phyloP scores from a whole-genome alignment of 345 rosid genomes.

The Carallia brachiata region DNA sequence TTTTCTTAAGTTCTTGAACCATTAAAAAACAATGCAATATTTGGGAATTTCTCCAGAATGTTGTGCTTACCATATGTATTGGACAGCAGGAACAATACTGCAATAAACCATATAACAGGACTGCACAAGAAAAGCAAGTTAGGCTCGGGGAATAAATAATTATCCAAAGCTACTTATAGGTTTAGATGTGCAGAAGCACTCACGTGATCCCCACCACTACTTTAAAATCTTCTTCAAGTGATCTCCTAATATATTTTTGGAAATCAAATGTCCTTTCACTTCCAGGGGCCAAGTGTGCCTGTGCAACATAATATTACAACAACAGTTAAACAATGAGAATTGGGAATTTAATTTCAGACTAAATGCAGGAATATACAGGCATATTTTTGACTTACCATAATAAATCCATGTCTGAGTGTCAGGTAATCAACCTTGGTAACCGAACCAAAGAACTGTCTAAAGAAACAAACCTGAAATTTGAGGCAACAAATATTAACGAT shows the following conservation, averaged over 20 bases:
- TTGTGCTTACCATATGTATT: slow-evolving; percentile 67
- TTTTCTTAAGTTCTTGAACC: background rate
- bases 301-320: slow-evolving; percentile 9
- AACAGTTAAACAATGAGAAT: background rate
- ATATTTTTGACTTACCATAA: slow-evolving; percentile 41
- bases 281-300: slow-evolving; percentile 90
- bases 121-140: slow-evolving; percentile 40
- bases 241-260: slow-evolving; percentile 73
- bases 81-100: slow-evolving; percentile 62
- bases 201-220: slow-evolving; percentile 90
- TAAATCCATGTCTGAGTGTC: slow-evolving; percentile 88
- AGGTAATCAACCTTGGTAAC: slow-evolving; percentile 85
- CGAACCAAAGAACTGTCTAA: slow-evolving; percentile 86
- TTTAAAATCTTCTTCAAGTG: slow-evolving; percentile 84
- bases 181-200: background rate
- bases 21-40: background rate
- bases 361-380: too few species aligned
- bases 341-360: background rate
- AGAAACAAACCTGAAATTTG: slow-evolving; percentile 67
- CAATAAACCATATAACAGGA: slow-evolving; percentile 74
- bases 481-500: background rate
- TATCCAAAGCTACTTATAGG: too few species aligned
- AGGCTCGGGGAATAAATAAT: background rate
- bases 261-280: slow-evolving; percentile 71
- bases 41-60: background rate